Evolutionary conservation across 73 alveolate genomes (phyloP).

Genomic region (Symbiodinium natans): DNA sequence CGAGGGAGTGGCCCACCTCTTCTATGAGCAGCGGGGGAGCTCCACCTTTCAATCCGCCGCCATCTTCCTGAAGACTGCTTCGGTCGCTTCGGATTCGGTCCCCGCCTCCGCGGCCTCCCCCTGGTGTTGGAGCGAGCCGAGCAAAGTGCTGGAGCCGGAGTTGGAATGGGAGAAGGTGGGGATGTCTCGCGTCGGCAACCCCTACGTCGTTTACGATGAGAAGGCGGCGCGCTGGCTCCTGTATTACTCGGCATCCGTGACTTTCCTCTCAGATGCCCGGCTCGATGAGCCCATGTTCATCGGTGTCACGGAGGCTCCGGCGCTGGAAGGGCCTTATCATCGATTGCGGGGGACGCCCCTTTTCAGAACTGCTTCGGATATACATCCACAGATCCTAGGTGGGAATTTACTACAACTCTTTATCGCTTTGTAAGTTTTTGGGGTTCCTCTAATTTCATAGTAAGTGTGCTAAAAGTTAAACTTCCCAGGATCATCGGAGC

Average conservation of each 20-base stretch:
- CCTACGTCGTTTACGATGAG: neutral
- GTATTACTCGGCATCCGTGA: neutral
- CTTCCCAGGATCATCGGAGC: too few species aligned
- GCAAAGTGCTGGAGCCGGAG: neutral
- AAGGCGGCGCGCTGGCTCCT: neutral
- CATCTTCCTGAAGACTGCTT: neutral
- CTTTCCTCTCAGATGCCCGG: neutral
- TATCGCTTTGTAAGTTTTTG: too few species aligned
- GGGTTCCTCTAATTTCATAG: too few species aligned
- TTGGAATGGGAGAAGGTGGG: constrained; percentile 4
- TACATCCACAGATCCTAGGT: constrained; percentile 1
- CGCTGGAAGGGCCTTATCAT: neutral
- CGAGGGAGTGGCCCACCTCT: neutral
- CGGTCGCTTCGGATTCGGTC: neutral
- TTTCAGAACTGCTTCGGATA: neutral
- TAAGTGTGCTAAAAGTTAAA: too few species aligned
- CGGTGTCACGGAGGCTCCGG: neutral
- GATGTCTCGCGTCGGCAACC: neutral
- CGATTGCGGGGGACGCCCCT: neutral
- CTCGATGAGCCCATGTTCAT: neutral
- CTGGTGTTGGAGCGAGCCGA: neutral
- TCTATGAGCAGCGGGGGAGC: neutral
- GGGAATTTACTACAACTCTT: too few species aligned
- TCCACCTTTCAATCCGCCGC: neutral
- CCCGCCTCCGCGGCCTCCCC: neutral